phyloP scores from a whole-genome alignment of 2,329 filamentous ascomycete species.

The Calonectria ilicicola region DNA sequence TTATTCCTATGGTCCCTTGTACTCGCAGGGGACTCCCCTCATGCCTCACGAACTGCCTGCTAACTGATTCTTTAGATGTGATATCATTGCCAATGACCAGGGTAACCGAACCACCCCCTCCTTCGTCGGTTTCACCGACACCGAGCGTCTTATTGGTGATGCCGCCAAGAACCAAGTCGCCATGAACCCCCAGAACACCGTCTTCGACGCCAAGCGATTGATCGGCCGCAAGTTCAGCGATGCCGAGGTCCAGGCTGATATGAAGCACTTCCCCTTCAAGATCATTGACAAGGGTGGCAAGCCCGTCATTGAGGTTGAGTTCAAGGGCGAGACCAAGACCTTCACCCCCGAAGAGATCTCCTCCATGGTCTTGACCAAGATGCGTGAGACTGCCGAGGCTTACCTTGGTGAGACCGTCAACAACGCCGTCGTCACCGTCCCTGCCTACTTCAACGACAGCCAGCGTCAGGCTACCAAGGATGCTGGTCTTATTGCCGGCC shows the following conservation, averaged over 20 bases:
- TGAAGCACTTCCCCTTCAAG: conserved; percentile 99
- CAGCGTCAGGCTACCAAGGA: conserved; percentile 99
- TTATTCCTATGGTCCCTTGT: background rate
- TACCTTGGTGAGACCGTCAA: conserved; percentile 99
- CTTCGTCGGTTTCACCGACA: conserved; percentile 98
- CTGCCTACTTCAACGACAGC: conserved; percentile 99
- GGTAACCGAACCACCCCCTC: conserved; percentile 99
- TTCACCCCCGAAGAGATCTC: conserved; percentile 99
- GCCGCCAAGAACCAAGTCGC: conserved; percentile 99
- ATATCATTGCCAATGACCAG: conserved; percentile 99
- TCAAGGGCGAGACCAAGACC: conserved; percentile 92
- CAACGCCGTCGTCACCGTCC: conserved; percentile 99
- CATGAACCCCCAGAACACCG: conserved; percentile 98
- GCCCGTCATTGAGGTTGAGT: conserved; percentile 95
- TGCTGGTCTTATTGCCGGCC: conserved; percentile 94
- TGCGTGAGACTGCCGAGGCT: conserved; percentile 91
- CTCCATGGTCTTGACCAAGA: conserved; percentile 98
- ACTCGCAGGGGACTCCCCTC: background rate
- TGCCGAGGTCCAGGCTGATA: conserved; percentile 97
- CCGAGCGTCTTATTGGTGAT: conserved; percentile 99
- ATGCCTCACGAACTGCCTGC: background rate
- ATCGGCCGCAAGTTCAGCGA: conserved; percentile 97
- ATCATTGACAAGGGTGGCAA: conserved; percentile 89
- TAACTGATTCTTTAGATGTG: conserved; percentile 61
- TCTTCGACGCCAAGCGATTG: conserved; percentile 99